Conservation (phyloP, 139 green algal species). For the Ostreobium quekettii region DNA sequence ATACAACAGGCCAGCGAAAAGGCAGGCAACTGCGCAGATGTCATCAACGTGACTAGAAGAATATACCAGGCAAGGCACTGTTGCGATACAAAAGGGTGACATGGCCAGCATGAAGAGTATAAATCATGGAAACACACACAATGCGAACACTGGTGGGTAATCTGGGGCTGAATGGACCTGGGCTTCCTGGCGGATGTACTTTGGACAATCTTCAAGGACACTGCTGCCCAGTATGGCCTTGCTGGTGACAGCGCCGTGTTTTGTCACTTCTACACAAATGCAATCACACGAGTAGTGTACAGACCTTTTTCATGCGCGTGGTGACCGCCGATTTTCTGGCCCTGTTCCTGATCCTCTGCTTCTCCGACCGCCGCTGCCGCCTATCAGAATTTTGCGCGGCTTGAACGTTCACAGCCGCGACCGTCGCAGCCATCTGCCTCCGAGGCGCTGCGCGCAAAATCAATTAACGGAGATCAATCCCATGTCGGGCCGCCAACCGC, state of each 20-base stretch:
- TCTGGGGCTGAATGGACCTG: neutral
- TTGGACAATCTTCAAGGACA: neutral
- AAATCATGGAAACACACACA: neutral
- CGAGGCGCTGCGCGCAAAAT: too few species aligned
- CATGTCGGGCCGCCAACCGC: too few species aligned
- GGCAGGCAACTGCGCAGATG: too few species aligned
- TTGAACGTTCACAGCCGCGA: neutral
- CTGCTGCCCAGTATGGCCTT: neutral
- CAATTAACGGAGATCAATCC: too few species aligned
- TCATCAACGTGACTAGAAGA: too few species aligned
- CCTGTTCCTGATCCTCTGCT: constrained; percentile 68
- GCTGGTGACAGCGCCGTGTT: neutral
- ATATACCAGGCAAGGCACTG: too few species aligned
- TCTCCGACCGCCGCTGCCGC: constrained; percentile 34
- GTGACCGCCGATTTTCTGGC: constrained; percentile 63
- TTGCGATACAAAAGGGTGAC: too few species aligned
- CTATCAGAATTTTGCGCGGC: constrained; percentile 5
- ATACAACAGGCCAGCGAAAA: too few species aligned
- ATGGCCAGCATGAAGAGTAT: too few species aligned
- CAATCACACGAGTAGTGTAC: neutral
- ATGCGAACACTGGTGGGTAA: neutral
- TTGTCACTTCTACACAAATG: neutral
- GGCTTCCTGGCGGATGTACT: neutral
- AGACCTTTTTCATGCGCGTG: constrained; percentile 82
- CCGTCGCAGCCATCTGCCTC: neutral